phyloP scores from a whole-genome alignment of 495 filamentous ascomycete genomes.

The Gamarada debralockiae region DNA sequence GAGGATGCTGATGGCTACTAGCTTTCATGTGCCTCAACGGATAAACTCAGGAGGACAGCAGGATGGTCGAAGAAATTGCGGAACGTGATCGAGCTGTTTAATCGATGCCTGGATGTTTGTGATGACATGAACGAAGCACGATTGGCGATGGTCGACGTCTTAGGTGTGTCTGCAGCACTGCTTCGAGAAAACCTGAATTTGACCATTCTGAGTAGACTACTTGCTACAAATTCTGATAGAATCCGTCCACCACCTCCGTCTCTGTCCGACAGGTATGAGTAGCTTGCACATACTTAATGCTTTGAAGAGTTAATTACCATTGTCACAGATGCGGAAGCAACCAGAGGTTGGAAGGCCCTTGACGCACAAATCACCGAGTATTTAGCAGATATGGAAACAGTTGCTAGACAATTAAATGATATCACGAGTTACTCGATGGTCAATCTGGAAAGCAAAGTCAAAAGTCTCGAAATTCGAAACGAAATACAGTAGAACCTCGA shows the following conservation, averaged over 20 bases:
- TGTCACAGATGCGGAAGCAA: constrained; percentile 11
- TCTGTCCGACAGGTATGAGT: constrained; percentile 7
- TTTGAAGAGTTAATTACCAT: background rate
- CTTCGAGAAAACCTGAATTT: background rate
- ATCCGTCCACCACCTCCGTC: constrained; percentile 9
- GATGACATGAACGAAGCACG: constrained; percentile 13
- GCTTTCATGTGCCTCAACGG: constrained; percentile 1
- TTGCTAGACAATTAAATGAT: constrained; percentile 14
- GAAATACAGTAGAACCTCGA: no score
- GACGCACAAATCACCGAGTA: constrained; percentile 5
- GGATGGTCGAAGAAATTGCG: constrained; percentile 9
- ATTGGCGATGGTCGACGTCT: constrained; percentile 11
- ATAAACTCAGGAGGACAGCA: background rate
- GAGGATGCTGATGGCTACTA: background rate
- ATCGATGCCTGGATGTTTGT: constrained; percentile 9
- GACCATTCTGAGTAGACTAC: constrained; percentile 1
- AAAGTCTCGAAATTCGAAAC: constrained; percentile 8
- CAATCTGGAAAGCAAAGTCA: constrained; percentile 9
- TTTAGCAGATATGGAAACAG: constrained; percentile 5
- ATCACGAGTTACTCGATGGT: constrained; percentile 10
- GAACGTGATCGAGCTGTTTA: constrained; percentile 6
- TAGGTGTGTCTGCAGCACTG: constrained; percentile 10
- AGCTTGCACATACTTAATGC: background rate
- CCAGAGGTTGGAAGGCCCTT: background rate
- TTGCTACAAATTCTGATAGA: constrained; percentile 7